phyloP scores from a whole-genome alignment of 257 asterid genomes.

The Solanum medicagineum region DNA sequence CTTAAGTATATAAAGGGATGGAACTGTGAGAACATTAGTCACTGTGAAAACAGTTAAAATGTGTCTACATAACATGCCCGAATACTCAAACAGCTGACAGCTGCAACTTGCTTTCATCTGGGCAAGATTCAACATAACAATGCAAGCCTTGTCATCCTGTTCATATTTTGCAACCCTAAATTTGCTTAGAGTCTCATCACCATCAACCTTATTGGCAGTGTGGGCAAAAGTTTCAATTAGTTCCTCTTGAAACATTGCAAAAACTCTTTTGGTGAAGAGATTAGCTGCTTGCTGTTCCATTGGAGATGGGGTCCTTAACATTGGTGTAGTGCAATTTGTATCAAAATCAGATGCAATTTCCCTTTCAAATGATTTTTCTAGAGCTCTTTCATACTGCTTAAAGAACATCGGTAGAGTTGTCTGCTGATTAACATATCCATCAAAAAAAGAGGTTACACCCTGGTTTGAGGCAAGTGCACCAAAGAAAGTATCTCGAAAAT shows the following conservation, averaged over 20 bases:
- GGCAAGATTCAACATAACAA: conserved; percentile 35
- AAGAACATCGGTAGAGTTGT: conserved; percentile 59
- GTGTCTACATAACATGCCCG: conserved; percentile 67
- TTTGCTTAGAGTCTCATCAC: conserved; percentile 41
- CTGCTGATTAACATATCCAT: conserved; percentile 72
- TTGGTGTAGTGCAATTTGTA: conserved; percentile 39
- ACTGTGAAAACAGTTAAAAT: conserved; percentile 71
- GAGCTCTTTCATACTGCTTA: conserved; percentile 69
- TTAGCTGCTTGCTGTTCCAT: conserved; percentile 77
- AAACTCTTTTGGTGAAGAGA: conserved; percentile 51
- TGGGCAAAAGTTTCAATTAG: conserved; percentile 76
- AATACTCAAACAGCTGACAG: conserved; percentile 78
- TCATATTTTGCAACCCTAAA: conserved; percentile 78
- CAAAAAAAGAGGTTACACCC: conserved; percentile 56
- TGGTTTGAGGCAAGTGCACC: conserved; percentile 57
- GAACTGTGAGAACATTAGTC: conserved; percentile 62
- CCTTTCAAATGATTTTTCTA: conserved; percentile 51
- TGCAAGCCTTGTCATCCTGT: conserved; percentile 62
- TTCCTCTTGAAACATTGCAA: conserved; percentile 74
- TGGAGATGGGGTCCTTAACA: conserved; percentile 69
- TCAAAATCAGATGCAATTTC: conserved; percentile 62
- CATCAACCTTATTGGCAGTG: conserved; percentile 67
- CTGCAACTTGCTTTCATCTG: conserved; percentile 68
- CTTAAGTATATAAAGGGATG: conserved; percentile 52
- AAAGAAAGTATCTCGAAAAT: conserved; percentile 63